A percentile compares a stretch with the other conserved stretches of the same genome.
Conservation (phyloP, 305 asterid genomes). For the Solanum hybrid region DNA sequence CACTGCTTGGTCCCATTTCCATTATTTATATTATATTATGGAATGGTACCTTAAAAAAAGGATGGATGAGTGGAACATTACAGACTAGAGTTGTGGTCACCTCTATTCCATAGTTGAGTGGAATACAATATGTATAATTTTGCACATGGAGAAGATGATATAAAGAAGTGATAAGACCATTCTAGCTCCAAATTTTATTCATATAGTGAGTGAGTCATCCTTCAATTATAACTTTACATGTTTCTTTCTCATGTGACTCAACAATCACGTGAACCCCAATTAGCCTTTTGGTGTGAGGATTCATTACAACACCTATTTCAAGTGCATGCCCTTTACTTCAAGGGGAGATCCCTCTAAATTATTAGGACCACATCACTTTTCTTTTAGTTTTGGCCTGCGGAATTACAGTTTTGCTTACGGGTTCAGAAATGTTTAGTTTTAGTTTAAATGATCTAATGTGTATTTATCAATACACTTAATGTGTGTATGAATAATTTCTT, state of each 20-base stretch:
- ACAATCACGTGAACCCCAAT: background rate
- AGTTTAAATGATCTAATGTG: background rate
- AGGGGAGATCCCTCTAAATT: background rate
- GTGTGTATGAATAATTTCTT: background rate
- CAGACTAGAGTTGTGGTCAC: background rate
- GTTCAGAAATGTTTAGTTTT: background rate
- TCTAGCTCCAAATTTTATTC: background rate
- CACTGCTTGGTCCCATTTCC: background rate
- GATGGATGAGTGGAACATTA: background rate
- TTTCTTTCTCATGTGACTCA: background rate
- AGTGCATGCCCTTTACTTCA: background rate
- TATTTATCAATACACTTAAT: background rate
- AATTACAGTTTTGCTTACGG: background rate
- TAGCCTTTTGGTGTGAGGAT: background rate
- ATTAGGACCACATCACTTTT: background rate
- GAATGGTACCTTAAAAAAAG: background rate
- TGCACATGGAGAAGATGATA: constrained; percentile 1
- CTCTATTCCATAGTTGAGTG: background rate
- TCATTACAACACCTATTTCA: background rate
- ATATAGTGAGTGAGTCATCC: background rate
- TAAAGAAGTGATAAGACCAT: background rate
- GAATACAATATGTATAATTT: background rate
- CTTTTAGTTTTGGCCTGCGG: background rate
- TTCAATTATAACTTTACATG: background rate
- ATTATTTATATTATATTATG: background rate